Evolutionary conservation across 441 rosid species (phyloP).

Genomic region (Euphorbia corollata): DNA sequence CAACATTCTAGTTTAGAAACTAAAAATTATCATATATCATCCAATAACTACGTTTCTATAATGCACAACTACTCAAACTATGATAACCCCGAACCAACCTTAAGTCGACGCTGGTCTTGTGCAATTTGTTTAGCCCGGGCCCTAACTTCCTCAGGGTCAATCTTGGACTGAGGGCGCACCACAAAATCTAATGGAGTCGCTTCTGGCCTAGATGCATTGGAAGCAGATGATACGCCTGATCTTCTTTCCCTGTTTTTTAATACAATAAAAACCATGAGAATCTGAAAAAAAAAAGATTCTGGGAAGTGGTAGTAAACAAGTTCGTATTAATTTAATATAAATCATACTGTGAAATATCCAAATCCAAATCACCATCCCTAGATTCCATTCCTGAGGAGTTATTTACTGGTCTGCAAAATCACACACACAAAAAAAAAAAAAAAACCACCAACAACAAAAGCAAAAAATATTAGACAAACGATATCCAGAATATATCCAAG

Average conservation of each 20-base stretch:
- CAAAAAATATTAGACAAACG: background rate
- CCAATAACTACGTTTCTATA: background rate
- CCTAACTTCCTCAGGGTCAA: conserved; percentile 79
- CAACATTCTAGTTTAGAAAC: conserved; percentile 4
- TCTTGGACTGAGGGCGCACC: conserved; percentile 90
- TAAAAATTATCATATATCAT: background rate
- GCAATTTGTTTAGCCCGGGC: conserved; percentile 75
- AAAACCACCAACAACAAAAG: too few relatives aligned
- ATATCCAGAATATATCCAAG: background rate
- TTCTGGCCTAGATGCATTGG: conserved; percentile 78
- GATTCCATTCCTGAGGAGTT: conserved; percentile 70
- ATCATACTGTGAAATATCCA: conserved; percentile 63
- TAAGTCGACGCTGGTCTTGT: conserved; percentile 83
- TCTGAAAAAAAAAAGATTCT: background rate
- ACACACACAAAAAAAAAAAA: background rate
- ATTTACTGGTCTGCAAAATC: conserved; percentile 51
- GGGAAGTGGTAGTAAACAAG: background rate
- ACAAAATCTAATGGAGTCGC: conserved; percentile 89
- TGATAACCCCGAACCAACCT: conserved; percentile 38
- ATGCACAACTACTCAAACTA: background rate
- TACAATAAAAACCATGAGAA: conserved; percentile 12
- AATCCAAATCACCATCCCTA: conserved; percentile 83
- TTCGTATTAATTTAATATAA: background rate
- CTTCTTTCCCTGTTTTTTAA: conserved; percentile 48
- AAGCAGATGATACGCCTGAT: conserved; percentile 58